These are phyloP conservation scores for Ramalina peruviana DNA, from an alignment of 495 filamentous ascomycete species.

Conservation along the genomic window DNA sequence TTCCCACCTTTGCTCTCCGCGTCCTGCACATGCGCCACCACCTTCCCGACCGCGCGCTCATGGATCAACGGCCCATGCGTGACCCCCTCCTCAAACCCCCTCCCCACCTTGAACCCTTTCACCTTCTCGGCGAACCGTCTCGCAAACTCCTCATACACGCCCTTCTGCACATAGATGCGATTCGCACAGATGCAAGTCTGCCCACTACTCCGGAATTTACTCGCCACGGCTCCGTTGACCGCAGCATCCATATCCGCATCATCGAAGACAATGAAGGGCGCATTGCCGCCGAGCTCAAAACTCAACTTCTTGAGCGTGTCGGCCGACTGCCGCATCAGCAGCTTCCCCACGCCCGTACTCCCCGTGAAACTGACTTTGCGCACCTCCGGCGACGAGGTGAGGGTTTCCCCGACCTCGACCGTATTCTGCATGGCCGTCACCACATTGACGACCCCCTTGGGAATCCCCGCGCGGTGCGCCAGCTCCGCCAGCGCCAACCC, in stretches of 20 bases:
- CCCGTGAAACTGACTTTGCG: constrained; percentile 87
- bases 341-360: constrained; percentile 70
- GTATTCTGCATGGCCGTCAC: constrained; percentile 62
- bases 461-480: constrained; percentile 69
- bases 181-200: neutral
- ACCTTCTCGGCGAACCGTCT: constrained; percentile 59
- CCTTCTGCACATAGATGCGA: constrained; percentile 57
- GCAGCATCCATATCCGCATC: constrained; percentile 72
- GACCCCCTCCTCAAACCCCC: constrained; percentile 52
- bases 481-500: constrained; percentile 72
- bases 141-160: constrained; percentile 65
- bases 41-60: constrained; percentile 58
- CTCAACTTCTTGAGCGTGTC: constrained; percentile 74
- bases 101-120: constrained; percentile 60
- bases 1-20: constrained; percentile 61
- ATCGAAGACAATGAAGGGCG: constrained; percentile 88
- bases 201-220: constrained; percentile 76
- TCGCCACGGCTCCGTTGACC: constrained; percentile 57
- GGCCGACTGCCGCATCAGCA: constrained; percentile 73
- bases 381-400: constrained; percentile 58
- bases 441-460: constrained; percentile 73
- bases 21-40: constrained; percentile 63
- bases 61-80: constrained; percentile 82
- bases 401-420: constrained; percentile 51
- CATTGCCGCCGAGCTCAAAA: constrained; percentile 82